phyloP scores from a whole-genome alignment of 495 filamentous ascomycete genomes.

The Penicillium paradoxum region DNA sequence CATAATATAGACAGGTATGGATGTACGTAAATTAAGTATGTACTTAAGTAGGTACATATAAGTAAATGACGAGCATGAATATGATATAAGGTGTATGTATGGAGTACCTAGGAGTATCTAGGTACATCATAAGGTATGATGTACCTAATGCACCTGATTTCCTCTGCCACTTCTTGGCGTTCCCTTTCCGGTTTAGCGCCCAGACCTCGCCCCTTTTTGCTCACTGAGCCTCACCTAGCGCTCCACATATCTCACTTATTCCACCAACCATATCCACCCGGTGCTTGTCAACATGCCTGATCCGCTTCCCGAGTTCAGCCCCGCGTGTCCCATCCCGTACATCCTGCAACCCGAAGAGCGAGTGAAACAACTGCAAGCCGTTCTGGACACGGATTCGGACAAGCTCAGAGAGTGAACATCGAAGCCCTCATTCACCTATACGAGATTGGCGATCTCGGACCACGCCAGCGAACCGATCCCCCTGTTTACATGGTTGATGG shows the following conservation, averaged over 20 bases:
- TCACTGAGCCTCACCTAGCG: background rate
- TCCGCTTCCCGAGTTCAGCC: conserved; percentile 2
- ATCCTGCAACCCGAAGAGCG: background rate
- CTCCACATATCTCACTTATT: background rate
- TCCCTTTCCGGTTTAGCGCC: conserved; percentile 10
- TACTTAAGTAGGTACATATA: no score
- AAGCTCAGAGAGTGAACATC: background rate
- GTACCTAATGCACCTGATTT: conserved; percentile 9
- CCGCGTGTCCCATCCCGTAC: conserved; percentile 6
- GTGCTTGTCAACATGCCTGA: background rate
- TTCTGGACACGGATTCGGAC: background rate
- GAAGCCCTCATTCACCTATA: conserved; percentile 1
- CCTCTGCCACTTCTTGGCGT: conserved; percentile 12
- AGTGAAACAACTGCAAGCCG: background rate
- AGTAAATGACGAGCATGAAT: no score
- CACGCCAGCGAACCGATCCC: background rate
- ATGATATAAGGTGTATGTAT: no score
- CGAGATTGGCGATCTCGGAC: background rate
- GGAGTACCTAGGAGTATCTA: no score
- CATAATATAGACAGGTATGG: no score
- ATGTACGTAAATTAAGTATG: no score
- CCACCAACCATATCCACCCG: background rate
- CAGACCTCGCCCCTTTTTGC: background rate
- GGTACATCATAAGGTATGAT: no score
- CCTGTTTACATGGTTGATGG: background rate